These are phyloP conservation scores for Ganoderma boninense DNA, from an alignment of 1,284 basidiomycete species.

Conservation along the genomic window DNA sequence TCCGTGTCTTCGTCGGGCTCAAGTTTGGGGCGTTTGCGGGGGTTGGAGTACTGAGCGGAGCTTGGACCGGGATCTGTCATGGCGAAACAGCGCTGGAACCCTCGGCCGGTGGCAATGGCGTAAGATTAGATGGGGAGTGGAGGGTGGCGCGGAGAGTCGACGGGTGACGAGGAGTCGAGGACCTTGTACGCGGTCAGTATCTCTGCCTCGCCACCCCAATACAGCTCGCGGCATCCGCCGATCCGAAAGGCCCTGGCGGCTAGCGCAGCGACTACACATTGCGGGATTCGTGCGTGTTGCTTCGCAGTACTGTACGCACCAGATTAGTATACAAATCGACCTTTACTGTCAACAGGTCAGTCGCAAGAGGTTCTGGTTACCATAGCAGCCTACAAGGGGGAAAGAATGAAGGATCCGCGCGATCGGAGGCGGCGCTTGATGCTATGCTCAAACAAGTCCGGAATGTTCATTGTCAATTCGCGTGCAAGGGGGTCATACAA, in stretches of 20 bases:
- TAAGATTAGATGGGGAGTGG: neutral
- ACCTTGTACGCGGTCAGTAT: neutral
- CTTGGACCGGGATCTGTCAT: slow-evolving; percentile 6
- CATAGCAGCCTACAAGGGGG: too few species aligned
- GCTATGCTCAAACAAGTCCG: neutral
- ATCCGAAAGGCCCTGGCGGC: too few species aligned
- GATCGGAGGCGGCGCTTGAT: too few species aligned
- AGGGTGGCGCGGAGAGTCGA: neutral
- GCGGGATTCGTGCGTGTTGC: too few species aligned
- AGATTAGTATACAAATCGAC: too few species aligned
- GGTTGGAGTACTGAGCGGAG: neutral
- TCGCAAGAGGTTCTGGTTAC: too few species aligned
- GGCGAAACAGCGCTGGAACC: neutral
- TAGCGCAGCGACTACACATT: too few species aligned
- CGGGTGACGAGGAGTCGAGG: neutral
- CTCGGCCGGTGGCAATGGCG: neutral
- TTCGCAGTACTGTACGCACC: too few species aligned
- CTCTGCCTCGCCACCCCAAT: neutral
- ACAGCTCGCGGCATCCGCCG: neutral
- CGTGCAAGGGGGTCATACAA: neutral
- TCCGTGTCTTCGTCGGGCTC: slow-evolving; percentile 9
- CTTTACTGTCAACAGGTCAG: too few species aligned
- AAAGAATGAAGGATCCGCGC: too few species aligned
- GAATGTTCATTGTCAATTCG: neutral
- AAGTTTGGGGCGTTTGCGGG: slow-evolving; percentile 24